Evolutionary conservation across 257 asterid genomes (phyloP).

Genomic region (Fraxinus americana): DNA sequence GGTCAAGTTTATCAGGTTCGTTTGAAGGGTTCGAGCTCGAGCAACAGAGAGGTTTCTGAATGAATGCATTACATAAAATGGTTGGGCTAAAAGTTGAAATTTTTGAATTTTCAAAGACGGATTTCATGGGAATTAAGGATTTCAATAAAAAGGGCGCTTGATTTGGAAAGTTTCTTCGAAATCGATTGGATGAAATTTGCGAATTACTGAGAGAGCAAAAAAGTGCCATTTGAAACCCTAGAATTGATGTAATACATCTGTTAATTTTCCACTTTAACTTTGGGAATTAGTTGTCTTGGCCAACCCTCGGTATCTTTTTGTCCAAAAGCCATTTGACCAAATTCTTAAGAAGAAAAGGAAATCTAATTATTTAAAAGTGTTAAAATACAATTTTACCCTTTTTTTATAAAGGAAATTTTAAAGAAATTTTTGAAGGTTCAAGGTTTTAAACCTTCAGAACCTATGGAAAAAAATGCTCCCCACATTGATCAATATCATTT

Average conservation of each 20-base stretch:
- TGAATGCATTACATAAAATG: not conserved
- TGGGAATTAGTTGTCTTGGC: too few species aligned
- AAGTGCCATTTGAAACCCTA: constrained; percentile 45
- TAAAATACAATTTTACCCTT: too few species aligned
- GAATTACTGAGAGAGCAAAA: constrained; percentile 23
- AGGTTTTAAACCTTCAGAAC: too few species aligned
- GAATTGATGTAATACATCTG: not conserved
- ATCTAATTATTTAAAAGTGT: too few species aligned
- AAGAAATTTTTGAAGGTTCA: too few species aligned
- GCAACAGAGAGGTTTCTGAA: constrained; percentile 26
- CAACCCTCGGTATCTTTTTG: too few species aligned
- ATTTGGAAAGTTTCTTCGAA: constrained; percentile 24
- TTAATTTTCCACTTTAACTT: not conserved
- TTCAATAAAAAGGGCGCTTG: constrained; percentile 21
- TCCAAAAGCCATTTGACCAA: too few species aligned
- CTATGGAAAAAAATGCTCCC: too few species aligned
- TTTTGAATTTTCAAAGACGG: constrained; percentile 20
- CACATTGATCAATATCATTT: too few species aligned
- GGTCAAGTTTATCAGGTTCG: constrained; percentile 25
- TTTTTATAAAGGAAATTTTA: too few species aligned
- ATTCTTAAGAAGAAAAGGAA: too few species aligned
- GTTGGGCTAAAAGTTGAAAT: constrained; percentile 22
- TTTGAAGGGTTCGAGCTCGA: constrained; percentile 33
- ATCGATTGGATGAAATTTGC: constrained; percentile 30
- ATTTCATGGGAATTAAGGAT: constrained; percentile 5